Conservation (phyloP, 2,329 filamentous ascomycete species). For the Alternaria novae-zelandiae region DNA sequence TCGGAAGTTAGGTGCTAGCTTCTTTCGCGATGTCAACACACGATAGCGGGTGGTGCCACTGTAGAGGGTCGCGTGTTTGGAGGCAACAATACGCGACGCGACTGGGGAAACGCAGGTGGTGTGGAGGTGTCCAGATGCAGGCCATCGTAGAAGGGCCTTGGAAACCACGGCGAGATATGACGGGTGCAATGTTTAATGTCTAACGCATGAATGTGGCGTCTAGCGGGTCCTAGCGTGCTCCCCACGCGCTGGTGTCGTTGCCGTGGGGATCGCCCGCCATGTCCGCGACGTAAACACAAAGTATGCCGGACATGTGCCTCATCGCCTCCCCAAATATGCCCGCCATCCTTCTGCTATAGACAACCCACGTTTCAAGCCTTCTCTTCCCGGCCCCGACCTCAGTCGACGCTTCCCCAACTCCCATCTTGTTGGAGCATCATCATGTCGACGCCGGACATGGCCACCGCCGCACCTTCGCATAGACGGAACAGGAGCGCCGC, state of each 20-base stretch:
- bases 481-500: constrained; percentile 51
- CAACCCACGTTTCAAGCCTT: constrained; percentile 23
- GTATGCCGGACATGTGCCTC: constrained; percentile 13
- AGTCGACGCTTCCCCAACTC: constrained; percentile 5
- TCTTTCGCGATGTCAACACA: background rate
- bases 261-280: constrained; percentile 20
- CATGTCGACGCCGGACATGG: constrained; percentile 33
- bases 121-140: background rate
- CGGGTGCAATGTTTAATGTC: background rate
- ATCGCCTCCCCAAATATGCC: constrained; percentile 29
- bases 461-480: constrained; percentile 31
- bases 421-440: constrained; percentile 12
- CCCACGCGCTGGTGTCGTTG: constrained; percentile 23
- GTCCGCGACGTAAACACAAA: constrained; percentile 1
- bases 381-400: constrained; percentile 15
- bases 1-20: background rate
- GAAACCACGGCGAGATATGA: background rate
- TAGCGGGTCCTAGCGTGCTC: constrained; percentile 10
- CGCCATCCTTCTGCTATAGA: constrained; percentile 31
- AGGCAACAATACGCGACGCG: background rate
- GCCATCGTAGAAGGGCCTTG: background rate
- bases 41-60: background rate
- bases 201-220: constrained; percentile 8
- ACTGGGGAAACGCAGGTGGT: background rate
- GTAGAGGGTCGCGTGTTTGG: background rate